Base-by-base conservation (phyloP, 805 yeast genomes). In the Candida sphagnicola region DNA sequence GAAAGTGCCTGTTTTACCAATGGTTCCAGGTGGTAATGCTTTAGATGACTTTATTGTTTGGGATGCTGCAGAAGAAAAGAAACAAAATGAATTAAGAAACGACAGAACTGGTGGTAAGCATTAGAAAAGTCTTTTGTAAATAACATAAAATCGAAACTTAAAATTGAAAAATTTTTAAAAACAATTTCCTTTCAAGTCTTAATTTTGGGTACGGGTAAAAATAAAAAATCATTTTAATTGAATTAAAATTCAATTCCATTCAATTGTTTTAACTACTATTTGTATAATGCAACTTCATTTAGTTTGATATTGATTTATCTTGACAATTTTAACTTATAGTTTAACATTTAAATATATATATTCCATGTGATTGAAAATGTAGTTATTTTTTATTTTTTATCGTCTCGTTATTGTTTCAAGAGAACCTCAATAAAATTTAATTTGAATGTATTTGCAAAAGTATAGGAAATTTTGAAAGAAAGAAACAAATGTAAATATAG, bases 11-110 rank as follows among this genome's bases (percentile, higher is more conserved):
- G 98, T 93, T 44, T 76, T 93, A 61, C 99, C 99, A 40, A 89
- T 93, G 95, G 98, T 93, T 39, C 95, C 99, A 38, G 95, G 81
- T 44, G 99, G 98, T 53, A 87, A 85, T 63, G 96, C 85, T 47
- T 75, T 93, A 55, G 91, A 93, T 57, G 98, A 93, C 65, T 90
- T 91, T 61, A 85, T 93, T 49, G 74, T 75, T 34, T 93, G 82
- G 65, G 96, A 91, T 60, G 81, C 88, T 32, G 85, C 77, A 51
- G 83, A 80, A 40, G 96, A 88, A 70, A 71, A 67, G 55, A 77
- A 81, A 63, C 84, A 83, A 61, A 74, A 67, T 28, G 78, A 72
- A 55, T 67, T 83, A 55, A 81, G 95, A 70, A 65, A 57, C 38
- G 66, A 83, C 62, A 82, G 91, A 72, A 85, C 93, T 14, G 72